These are phyloP conservation scores for Phytopythium vexans DNA, from an alignment of 352 stramenopile species.

Conservation along the genomic window DNA sequence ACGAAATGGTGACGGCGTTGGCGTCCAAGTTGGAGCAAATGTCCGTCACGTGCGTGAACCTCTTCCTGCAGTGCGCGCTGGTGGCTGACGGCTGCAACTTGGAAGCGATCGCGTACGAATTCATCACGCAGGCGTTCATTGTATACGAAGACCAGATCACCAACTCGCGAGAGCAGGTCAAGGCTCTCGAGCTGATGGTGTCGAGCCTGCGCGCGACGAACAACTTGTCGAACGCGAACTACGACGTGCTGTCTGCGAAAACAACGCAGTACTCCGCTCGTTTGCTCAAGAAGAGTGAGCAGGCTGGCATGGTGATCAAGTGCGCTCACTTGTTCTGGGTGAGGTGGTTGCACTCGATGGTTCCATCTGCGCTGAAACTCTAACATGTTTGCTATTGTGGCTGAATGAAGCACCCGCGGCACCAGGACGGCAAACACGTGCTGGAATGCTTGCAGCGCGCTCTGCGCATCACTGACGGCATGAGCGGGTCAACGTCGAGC, in stretches of 20 bases:
- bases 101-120: constrained; percentile 95
- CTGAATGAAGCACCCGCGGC: constrained; percentile 47
- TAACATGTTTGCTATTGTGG: constrained; percentile 12
- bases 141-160: constrained; percentile 97
- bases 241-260: constrained; percentile 96
- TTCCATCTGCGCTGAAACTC: constrained; percentile 5
- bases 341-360: constrained; percentile 9
- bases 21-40: constrained; percentile 75
- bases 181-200: constrained; percentile 89
- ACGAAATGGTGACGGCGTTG: constrained; percentile 95
- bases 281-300: constrained; percentile 95
- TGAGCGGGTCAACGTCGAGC: constrained; percentile 53
- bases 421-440: constrained; percentile 91
- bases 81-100: constrained; percentile 83
- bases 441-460: constrained; percentile 96
- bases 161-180: constrained; percentile 88
- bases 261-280: constrained; percentile 95
- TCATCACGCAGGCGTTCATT: constrained; percentile 94
- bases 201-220: constrained; percentile 77
- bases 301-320: constrained; percentile 93
- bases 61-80: constrained; percentile 94
- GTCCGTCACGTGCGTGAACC: constrained; percentile 80
- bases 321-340: constrained; percentile 97
- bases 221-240: constrained; percentile 86
- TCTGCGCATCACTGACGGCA: constrained; percentile 94